These are phyloP conservation scores for Microcos paniculata DNA, from an alignment of 345 rosid species.

Conservation along the genomic window DNA sequence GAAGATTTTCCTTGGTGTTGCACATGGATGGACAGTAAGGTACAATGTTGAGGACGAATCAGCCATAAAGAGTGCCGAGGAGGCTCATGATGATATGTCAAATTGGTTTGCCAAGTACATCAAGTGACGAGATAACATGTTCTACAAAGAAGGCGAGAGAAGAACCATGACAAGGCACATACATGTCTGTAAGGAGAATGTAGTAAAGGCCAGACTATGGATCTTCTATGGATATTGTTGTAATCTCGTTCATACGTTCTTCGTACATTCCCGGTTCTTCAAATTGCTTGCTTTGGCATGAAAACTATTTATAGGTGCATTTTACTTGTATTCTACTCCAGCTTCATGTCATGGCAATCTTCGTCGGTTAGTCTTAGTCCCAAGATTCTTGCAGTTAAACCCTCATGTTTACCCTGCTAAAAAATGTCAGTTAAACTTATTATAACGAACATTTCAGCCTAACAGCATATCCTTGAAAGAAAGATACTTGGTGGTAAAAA, in stretches of 20 bases:
- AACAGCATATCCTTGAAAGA: neutral
- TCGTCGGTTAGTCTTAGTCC: neutral
- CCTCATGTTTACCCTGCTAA: neutral
- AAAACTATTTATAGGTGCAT: neutral
- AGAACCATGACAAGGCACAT: neutral
- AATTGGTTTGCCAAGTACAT: constrained; percentile 55
- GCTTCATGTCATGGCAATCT: neutral
- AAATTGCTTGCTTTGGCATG: neutral
- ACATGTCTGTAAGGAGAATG: neutral
- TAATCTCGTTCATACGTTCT: neutral
- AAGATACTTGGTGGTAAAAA: neutral
- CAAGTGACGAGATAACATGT: constrained; percentile 23
- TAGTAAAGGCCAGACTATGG: neutral
- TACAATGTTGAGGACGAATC: constrained; percentile 40
- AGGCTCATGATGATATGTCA: constrained; percentile 65
- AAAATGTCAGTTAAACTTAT: neutral
- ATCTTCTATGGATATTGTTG: neutral
- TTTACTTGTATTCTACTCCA: neutral
- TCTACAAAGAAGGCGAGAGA: no score
- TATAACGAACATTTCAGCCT: neutral
- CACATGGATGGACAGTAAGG: constrained; percentile 68
- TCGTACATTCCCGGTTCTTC: neutral
- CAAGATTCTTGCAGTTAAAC: neutral
- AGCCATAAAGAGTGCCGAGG: constrained; percentile 52
- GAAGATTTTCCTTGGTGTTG: constrained; percentile 56